These are phyloP conservation scores for Penicillium brasilianum DNA, from an alignment of 2,329 filamentous ascomycete genomes.

Conservation along the genomic window DNA sequence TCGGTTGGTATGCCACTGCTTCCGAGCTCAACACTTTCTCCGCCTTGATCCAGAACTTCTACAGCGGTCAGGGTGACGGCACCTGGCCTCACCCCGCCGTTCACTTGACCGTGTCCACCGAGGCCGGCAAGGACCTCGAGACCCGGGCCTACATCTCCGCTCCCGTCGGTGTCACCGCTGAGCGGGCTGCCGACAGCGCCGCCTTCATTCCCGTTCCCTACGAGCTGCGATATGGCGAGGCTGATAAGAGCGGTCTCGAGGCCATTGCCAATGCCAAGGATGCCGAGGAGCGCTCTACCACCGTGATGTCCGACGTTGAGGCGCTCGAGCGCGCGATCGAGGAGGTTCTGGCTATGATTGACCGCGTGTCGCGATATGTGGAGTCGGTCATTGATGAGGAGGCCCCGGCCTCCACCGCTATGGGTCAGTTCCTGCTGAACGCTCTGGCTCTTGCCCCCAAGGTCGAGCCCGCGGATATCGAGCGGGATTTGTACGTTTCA, in stretches of 20 bases:
- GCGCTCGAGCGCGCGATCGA: conserved; percentile 82
- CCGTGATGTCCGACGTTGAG: conserved; percentile 86
- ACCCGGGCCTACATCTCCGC: conserved; percentile 94
- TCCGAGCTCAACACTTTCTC: conserved; percentile 98
- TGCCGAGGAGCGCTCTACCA: conserved; percentile 72
- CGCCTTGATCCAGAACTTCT: conserved; percentile 99
- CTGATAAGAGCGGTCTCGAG: conserved; percentile 77
- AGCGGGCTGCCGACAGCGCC: conserved; percentile 93
- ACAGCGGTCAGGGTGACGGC: conserved; percentile 93
- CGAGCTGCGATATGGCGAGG: conserved; percentile 86
- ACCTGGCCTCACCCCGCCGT: conserved; percentile 98
- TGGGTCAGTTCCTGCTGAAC: conserved; percentile 95
- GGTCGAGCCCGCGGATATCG: conserved; percentile 87
- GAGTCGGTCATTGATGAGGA: conserved; percentile 89
- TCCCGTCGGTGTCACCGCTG: conserved; percentile 90
- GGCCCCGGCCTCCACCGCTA: conserved; percentile 82
- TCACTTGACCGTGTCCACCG: conserved; percentile 91
- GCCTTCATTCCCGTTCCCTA: conserved; percentile 97
- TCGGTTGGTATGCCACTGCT: conserved; percentile 98
- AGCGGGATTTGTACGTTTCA: conserved; percentile 79
- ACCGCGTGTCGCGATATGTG: conserved; percentile 90
- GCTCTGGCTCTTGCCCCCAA: conserved; percentile 91
- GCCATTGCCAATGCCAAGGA: conserved; percentile 83
- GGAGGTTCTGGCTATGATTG: conserved; percentile 85
- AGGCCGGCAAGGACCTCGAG: conserved; percentile 85